Evolutionary conservation across 2,329 filamentous ascomycete species (phyloP).

Genomic region (Fusarium coffeatum): DNA sequence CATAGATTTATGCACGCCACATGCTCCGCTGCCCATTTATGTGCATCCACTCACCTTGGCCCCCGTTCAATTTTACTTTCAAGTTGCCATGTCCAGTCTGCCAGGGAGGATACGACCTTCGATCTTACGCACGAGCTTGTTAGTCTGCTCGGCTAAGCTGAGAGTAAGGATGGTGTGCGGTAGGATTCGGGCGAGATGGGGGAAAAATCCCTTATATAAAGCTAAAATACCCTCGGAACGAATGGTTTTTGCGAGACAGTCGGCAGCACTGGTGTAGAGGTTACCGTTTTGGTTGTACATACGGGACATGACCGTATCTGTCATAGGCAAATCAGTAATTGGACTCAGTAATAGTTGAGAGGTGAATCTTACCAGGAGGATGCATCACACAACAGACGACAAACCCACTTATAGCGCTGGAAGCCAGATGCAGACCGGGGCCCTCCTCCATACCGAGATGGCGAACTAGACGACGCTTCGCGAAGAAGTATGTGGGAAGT

Average conservation of each 20-base stretch:
- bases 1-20: constrained; percentile 12
- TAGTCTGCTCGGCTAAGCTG: constrained; percentile 95
- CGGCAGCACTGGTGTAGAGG: constrained; percentile 92
- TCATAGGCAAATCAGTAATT: constrained; percentile 4
- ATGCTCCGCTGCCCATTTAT: background rate
- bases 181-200: constrained; percentile 91
- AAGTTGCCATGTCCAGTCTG: constrained; percentile 48
- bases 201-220: constrained; percentile 97
- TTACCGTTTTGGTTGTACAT: constrained; percentile 99
- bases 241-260: constrained; percentile 91
- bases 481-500: constrained; percentile 97
- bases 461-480: constrained; percentile 84
- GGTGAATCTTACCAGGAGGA: constrained; percentile 75
- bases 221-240: constrained; percentile 91
- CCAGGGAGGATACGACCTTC: constrained; percentile 69
- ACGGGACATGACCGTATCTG: constrained; percentile 96
- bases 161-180: constrained; percentile 96
- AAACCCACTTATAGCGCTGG: constrained; percentile 90
- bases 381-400: constrained; percentile 99
- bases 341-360: background rate
- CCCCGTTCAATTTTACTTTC: background rate
- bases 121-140: constrained; percentile 85
- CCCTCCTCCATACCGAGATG: constrained; percentile 93
- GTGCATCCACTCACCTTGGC: background rate
- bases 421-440: constrained; percentile 86